These are phyloP conservation scores for Arachnomyces sp. DNA, from an alignment of 2,329 filamentous ascomycete species.

Conservation along the genomic window DNA sequence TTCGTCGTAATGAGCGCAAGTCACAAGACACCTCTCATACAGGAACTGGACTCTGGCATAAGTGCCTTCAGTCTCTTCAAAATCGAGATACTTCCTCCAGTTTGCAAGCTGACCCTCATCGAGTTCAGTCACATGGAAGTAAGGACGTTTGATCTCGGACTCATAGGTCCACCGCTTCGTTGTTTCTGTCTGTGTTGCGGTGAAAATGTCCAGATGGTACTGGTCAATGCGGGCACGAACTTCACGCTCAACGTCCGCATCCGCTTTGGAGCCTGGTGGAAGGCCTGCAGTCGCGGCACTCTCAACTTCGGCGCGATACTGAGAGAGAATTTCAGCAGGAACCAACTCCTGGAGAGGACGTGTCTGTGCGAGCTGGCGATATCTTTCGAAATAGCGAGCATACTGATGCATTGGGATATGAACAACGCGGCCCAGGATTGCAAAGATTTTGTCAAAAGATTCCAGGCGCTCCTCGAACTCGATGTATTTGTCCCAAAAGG, in stretches of 20 bases:
- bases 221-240: slow-evolving; percentile 71
- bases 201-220: slow-evolving; percentile 72
- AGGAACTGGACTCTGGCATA: slow-evolving; percentile 68
- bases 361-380: slow-evolving; percentile 65
- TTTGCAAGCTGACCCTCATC: slow-evolving; percentile 77
- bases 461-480: slow-evolving; percentile 93
- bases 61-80: slow-evolving; percentile 79
- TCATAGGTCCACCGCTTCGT: slow-evolving; percentile 93
- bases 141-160: slow-evolving; percentile 86
- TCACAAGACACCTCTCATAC: slow-evolving; percentile 89
- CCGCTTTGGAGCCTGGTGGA: slow-evolving; percentile 45
- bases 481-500: slow-evolving; percentile 98
- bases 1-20: slow-evolving; percentile 90
- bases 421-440: slow-evolving; percentile 72
- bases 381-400: slow-evolving; percentile 86
- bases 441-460: slow-evolving; percentile 73
- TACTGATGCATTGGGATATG: slow-evolving; percentile 94
- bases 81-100: slow-evolving; percentile 95
- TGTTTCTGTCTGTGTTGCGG: slow-evolving; percentile 74
- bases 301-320: slow-evolving; percentile 64
- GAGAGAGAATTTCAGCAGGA: slow-evolving; percentile 56
- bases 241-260: slow-evolving; percentile 75
- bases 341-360: slow-evolving; percentile 67
- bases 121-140: slow-evolving; percentile 92
- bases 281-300: slow-evolving; percentile 35